These are phyloP conservation scores for Laetiporus sulphureus DNA, from an alignment of 1,284 basidiomycete genomes.

Conservation along the genomic window DNA sequence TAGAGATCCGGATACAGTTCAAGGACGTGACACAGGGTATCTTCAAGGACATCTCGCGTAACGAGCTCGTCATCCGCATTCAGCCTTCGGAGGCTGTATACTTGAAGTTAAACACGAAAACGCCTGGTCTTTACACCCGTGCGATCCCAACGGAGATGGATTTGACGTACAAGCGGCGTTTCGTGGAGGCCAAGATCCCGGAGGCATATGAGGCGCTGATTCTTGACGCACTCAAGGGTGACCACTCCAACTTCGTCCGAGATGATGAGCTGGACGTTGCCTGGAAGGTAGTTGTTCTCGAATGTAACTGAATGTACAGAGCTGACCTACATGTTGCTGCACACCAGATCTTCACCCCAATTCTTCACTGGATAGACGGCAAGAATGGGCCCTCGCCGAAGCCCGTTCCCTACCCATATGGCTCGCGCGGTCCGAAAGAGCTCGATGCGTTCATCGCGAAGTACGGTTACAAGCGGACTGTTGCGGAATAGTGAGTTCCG, in stretches of 20 bases:
- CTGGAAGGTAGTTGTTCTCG: slow-evolving; percentile 68
- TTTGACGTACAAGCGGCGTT: slow-evolving; percentile 92
- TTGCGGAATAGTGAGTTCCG: slow-evolving; percentile 64
- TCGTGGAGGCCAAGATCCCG: slow-evolving; percentile 83
- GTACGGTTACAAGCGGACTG: slow-evolving; percentile 73
- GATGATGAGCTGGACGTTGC: slow-evolving; percentile 93
- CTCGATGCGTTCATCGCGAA: slow-evolving; percentile 71
- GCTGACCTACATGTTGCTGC: neutral
- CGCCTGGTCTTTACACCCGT: slow-evolving; percentile 83
- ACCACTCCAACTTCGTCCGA: slow-evolving; percentile 91
- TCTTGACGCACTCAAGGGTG: slow-evolving; percentile 83
- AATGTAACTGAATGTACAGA: neutral
- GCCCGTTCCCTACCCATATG: slow-evolving; percentile 82
- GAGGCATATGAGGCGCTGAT: slow-evolving; percentile 94
- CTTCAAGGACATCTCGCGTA: slow-evolving; percentile 90
- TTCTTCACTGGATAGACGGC: slow-evolving; percentile 92
- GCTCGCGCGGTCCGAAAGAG: slow-evolving; percentile 86
- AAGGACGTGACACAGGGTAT: slow-evolving; percentile 94
- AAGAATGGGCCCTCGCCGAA: slow-evolving; percentile 53
- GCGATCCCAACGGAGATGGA: slow-evolving; percentile 95
- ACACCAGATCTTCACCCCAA: slow-evolving; percentile 85
- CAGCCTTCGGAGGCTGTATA: slow-evolving; percentile 94
- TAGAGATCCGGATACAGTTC: slow-evolving; percentile 94
- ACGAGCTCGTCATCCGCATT: slow-evolving; percentile 93
- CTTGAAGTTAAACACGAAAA: slow-evolving; percentile 92